phyloP scores from a whole-genome alignment of 768 basidiomycete genomes.

The Auricularia cornea region DNA sequence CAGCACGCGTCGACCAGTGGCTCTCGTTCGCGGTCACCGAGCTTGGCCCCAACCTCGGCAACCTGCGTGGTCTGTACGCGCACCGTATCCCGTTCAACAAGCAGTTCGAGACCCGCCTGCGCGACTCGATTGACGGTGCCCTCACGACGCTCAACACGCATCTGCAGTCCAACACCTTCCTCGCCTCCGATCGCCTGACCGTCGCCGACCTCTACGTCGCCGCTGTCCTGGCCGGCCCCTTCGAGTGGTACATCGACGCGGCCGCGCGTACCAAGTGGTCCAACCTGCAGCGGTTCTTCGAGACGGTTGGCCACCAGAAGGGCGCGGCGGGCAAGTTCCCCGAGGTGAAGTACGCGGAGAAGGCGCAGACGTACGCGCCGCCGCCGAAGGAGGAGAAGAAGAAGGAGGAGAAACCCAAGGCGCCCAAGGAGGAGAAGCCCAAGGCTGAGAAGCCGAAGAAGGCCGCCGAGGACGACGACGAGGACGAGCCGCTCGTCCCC shows the following conservation, averaged over 20 bases:
- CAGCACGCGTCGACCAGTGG: conserved; percentile 84
- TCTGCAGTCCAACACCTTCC: conserved; percentile 74
- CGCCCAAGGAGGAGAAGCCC: conserved; percentile 29
- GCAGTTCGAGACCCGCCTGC: conserved; percentile 41
- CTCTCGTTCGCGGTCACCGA: conserved; percentile 63
- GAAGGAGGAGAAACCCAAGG: conserved; percentile 39
- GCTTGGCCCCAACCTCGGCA: conserved; percentile 31
- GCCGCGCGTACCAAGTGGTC: conserved; percentile 55
- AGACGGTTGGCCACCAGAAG: conserved; percentile 85
- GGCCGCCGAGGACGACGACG: conserved; percentile 50
- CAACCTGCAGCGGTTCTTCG: conserved; percentile 73
- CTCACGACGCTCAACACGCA: conserved; percentile 64
- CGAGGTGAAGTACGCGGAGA: conserved; percentile 53
- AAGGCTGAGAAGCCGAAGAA: conserved; percentile 58
- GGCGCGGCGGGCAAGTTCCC: conserved; percentile 61
- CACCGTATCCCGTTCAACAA: conserved; percentile 64
- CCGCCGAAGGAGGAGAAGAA: conserved; percentile 57
- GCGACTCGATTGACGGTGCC: conserved; percentile 24
- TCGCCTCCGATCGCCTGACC: conserved; percentile 91
- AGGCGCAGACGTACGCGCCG: conserved; percentile 58
- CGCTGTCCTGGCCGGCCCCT: conserved; percentile 44
- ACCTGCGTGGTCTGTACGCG: conserved; percentile 39
- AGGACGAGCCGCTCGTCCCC: conserved; percentile 65
- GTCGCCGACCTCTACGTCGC: conserved; percentile 80
- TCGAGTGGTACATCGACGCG: conserved; percentile 52